Evolutionary conservation across 2,329 filamentous ascomycete genomes (phyloP), one percentile per base, ranked within the genome.

Genomic region (Neonectria ditissima): DNA sequence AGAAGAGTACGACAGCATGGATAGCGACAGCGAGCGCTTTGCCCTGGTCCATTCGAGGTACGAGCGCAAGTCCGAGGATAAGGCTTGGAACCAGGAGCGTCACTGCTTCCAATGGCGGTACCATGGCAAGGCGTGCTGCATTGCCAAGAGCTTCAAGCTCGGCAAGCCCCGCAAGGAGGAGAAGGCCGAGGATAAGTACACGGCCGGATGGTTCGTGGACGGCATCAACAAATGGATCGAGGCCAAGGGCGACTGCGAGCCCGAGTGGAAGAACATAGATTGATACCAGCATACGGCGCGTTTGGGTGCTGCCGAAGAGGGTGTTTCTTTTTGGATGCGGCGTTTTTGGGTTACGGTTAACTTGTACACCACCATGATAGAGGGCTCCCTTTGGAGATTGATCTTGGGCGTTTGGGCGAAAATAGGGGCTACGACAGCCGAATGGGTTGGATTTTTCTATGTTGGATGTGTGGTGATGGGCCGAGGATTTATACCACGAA

Each of bases 51-150:
- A 70, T 14, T 53, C 68, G 8, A 69, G 73, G 45, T 76, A 76
- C 58, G 69, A 74, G 37, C 8, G 65, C 70, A 22, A 68, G 72
- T 61, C 56, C 41, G 62, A 65, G 28, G 63, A 72, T 34, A 61
- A 50, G 8, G 48, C 56, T 10, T 76, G 75, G 52, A 75, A 78
- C 63, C 72, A 74, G 39, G 73, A 76, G 50, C 76, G 77, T 18
- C 76, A 73, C 26, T 84, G 82, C 67, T 84, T 84, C 74, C 82
- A 83, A 67, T 84, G 82, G 76, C 77, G 80, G 7, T 83, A 79
- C 73, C 77, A 81, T 64, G 74, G 81, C 13, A 80, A 81, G 37
- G 74, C 78, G 8, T 84, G 82, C 73, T 83, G 81, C 66, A 80
- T 80, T 2, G 68, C 77, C 56, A 77, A 72, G 60, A 81, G 78